phyloP scores from a whole-genome alignment of 2,329 filamentous ascomycete species.

The Cryphonectria japonica region DNA sequence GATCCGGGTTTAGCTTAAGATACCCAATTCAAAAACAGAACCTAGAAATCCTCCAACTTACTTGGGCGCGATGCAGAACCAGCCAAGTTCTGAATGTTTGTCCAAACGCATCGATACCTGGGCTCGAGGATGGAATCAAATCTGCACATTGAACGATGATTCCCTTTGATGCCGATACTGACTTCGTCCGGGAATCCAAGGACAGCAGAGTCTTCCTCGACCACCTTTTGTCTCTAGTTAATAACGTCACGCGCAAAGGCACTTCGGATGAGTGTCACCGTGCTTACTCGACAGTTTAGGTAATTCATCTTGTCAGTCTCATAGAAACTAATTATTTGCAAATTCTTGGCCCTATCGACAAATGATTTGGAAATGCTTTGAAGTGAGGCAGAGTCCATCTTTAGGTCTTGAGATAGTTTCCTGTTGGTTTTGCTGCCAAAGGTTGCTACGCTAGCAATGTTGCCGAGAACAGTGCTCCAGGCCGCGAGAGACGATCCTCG shows the following conservation, averaged over 20 bases:
- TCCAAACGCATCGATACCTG: constrained; percentile 15
- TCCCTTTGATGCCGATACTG: constrained; percentile 19
- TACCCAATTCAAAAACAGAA: not conserved
- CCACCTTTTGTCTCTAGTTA: constrained; percentile 18
- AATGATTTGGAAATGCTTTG: constrained; percentile 21
- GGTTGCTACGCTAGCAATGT: constrained; percentile 8
- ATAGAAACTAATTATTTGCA: constrained; percentile 23
- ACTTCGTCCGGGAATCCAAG: constrained; percentile 18
- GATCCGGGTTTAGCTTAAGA: not conserved
- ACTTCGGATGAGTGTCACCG: not conserved
- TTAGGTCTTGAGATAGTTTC: constrained; percentile 33
- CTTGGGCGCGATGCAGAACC: constrained; percentile 17
- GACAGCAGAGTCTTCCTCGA: constrained; percentile 25
- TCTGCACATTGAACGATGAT: constrained; percentile 28
- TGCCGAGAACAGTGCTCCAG: constrained; percentile 20
- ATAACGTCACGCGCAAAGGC: not conserved
- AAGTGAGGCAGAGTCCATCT: constrained; percentile 28
- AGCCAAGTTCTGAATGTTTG: constrained; percentile 17
- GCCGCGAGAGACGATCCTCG: constrained; percentile 17
- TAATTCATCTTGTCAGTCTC: constrained; percentile 23
- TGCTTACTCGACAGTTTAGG: constrained; percentile 6
- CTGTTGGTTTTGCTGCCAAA: constrained; percentile 21
- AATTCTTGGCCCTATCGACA: constrained; percentile 14
- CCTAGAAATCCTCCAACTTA: not conserved
- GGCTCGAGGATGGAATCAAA: constrained; percentile 22